Evolutionary conservation across 2,329 filamentous ascomycete species (phyloP).

Genomic region (Aspergillus sp.): DNA sequence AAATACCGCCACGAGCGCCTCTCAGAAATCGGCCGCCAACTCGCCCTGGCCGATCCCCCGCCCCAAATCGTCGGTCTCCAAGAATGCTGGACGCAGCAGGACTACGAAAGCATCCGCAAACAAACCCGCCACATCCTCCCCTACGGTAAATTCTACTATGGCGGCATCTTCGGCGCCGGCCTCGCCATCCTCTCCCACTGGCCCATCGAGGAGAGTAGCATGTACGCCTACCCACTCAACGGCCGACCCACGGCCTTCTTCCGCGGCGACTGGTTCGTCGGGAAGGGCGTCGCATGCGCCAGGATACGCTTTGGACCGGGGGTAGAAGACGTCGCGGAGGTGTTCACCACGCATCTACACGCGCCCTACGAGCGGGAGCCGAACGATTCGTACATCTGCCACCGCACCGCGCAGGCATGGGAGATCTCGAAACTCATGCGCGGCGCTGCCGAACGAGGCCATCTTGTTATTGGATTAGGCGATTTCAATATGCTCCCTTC

Average conservation of each 20-base stretch:
- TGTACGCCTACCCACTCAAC: constrained; percentile 85
- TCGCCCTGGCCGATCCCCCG: constrained; percentile 62
- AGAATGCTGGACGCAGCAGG: constrained; percentile 86
- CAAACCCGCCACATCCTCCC: constrained; percentile 72
- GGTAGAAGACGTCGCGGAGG: constrained; percentile 67
- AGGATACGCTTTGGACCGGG: constrained; percentile 66
- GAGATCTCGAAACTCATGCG: constrained; percentile 86
- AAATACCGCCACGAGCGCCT: constrained; percentile 73
- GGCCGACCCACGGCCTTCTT: constrained; percentile 91
- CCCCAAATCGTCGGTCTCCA: constrained; percentile 90
- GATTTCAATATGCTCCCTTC: constrained; percentile 97
- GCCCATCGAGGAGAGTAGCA: constrained; percentile 85
- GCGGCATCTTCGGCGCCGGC: constrained; percentile 83
- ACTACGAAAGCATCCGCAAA: constrained; percentile 73
- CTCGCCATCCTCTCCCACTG: constrained; percentile 85
- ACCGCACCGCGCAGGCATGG: constrained; percentile 91
- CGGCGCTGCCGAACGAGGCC: constrained; percentile 71
- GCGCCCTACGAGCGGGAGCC: constrained; percentile 79
- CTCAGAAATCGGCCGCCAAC: constrained; percentile 73
- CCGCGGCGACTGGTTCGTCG: constrained; percentile 92
- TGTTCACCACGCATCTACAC: constrained; percentile 91
- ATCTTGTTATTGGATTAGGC: constrained; percentile 78
- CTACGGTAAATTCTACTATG: constrained; percentile 88
- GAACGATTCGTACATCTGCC: constrained; percentile 81
- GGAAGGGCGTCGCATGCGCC: constrained; percentile 86